These are phyloP conservation scores for Aureobasidium sp. DNA, from an alignment of 2,329 filamentous ascomycete species.

Conservation along the genomic window DNA sequence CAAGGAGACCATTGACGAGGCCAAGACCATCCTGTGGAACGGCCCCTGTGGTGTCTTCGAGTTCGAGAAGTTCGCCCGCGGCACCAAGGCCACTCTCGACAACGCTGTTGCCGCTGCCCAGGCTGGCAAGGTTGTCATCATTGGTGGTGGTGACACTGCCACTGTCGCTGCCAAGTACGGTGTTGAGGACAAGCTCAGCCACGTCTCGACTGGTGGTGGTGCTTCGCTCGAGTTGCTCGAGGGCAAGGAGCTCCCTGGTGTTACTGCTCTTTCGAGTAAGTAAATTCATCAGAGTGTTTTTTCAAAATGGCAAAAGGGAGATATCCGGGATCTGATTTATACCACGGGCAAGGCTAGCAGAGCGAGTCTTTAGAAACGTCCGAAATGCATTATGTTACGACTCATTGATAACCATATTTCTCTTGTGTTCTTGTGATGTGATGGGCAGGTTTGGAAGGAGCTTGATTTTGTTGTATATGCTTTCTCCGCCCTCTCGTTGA, in stretches of 20 bases:
- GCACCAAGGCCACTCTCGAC: slow-evolving; percentile 87
- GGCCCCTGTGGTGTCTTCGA: slow-evolving; percentile 96
- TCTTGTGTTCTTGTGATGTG: background rate
- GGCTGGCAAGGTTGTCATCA: slow-evolving; percentile 91
- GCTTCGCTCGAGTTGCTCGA: slow-evolving; percentile 93
- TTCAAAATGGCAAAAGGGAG: slow-evolving; percentile 1
- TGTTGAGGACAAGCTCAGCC: slow-evolving; percentile 93
- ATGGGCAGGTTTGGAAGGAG: background rate
- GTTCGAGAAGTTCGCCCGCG: slow-evolving; percentile 86
- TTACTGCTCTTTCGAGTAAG: slow-evolving; percentile 77
- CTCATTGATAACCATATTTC: background rate
- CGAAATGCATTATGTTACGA: slow-evolving; percentile 12
- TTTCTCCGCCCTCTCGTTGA: background rate
- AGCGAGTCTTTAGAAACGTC: slow-evolving; percentile 10
- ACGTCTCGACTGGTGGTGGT: slow-evolving; percentile 95
- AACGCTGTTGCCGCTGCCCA: slow-evolving; percentile 74
- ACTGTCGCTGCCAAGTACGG: slow-evolving; percentile 97
- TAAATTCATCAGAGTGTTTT: slow-evolving; percentile 29
- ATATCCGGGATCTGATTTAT: slow-evolving; percentile 11
- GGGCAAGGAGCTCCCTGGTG: slow-evolving; percentile 95
- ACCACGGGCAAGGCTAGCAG: slow-evolving; percentile 11
- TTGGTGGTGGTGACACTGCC: slow-evolving; percentile 94
- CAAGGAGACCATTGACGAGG: slow-evolving; percentile 75
- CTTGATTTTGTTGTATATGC: background rate
- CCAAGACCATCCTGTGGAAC: slow-evolving; percentile 99